Percentiles rank a stretch among this genome's conserved stretches.
Conservation (phyloP, 495 filamentous ascomycete genomes). For the Pyronema domesticum region DNA sequence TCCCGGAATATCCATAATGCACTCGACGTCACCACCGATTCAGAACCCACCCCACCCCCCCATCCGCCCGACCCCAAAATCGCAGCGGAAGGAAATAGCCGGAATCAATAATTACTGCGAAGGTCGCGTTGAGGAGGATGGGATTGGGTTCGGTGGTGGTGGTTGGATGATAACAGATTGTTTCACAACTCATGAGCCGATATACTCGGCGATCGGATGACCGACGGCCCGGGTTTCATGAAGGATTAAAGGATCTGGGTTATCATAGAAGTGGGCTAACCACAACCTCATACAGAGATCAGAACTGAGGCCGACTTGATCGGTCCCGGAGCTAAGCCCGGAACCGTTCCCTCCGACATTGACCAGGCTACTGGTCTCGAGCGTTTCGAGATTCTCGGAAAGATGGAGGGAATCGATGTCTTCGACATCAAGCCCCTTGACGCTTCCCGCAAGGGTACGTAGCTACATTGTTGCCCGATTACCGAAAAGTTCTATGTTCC, state of each 20-base stretch:
- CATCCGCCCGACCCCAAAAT: not conserved
- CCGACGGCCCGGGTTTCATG: too few relatives aligned
- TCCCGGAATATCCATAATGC: not conserved
- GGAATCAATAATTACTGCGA: too few relatives aligned
- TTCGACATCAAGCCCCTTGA: conserved; percentile 98
- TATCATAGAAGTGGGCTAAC: too few relatives aligned
- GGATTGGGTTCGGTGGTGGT: too few relatives aligned
- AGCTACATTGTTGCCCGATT: not conserved
- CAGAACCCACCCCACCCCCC: not conserved
- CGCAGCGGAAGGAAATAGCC: not conserved
- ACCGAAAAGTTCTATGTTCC: not conserved
- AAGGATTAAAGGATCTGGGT: too few relatives aligned
- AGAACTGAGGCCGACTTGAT: conserved; percentile 63
- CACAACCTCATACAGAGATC: conserved; percentile 44
- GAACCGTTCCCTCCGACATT: conserved; percentile 78
- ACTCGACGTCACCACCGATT: not conserved
- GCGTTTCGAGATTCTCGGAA: conserved; percentile 94
- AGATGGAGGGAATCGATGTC: conserved; percentile 95
- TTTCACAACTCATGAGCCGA: not conserved
- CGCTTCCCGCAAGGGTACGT: conserved; percentile 63
- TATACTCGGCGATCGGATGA: not conserved
- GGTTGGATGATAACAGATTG: not conserved
- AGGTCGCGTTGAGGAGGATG: too few relatives aligned
- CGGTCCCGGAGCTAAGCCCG: conserved; percentile 58
- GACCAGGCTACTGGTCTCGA: conserved; percentile 93